These are phyloP conservation scores for Monilinia laxa DNA, from an alignment of 2,329 filamentous ascomycete species.

Conservation along the genomic window DNA sequence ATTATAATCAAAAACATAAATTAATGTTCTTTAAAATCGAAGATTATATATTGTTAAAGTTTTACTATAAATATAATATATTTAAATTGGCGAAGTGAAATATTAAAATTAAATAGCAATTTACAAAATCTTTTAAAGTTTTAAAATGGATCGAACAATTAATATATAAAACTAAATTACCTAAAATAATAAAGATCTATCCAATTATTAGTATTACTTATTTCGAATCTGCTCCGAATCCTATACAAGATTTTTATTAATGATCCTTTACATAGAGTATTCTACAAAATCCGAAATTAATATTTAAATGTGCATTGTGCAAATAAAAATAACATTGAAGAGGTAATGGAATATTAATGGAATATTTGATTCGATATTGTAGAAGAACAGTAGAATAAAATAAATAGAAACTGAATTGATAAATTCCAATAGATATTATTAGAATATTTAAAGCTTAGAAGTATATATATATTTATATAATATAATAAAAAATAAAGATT, in stretches of 20 bases:
- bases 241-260: neutral
- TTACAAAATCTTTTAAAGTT: no score
- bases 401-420: no score
- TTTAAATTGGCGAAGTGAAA: neutral
- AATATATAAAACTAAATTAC: neutral
- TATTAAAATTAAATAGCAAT: neutral
- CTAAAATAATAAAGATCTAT: neutral
- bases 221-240: neutral
- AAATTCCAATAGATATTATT: no score
- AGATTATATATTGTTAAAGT: neutral
- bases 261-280: neutral
- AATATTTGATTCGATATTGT: no score
- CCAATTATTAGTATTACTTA: neutral
- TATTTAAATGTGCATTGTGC: neutral
- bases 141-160: neutral
- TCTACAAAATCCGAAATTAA: neutral
- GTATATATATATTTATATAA: no score
- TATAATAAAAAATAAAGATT: no score
- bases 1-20: neutral
- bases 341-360: no score
- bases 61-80: neutral
- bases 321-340: neutral
- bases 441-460: no score
- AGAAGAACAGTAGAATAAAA: no score
- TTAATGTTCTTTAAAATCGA: neutral